Percentiles rank a stretch among this genome's conserved stretches.
Evolutionary conservation across 225 moss, liverwort and hornwort genomes (phyloP).

Genomic region (Physcomitrium patens): DNA sequence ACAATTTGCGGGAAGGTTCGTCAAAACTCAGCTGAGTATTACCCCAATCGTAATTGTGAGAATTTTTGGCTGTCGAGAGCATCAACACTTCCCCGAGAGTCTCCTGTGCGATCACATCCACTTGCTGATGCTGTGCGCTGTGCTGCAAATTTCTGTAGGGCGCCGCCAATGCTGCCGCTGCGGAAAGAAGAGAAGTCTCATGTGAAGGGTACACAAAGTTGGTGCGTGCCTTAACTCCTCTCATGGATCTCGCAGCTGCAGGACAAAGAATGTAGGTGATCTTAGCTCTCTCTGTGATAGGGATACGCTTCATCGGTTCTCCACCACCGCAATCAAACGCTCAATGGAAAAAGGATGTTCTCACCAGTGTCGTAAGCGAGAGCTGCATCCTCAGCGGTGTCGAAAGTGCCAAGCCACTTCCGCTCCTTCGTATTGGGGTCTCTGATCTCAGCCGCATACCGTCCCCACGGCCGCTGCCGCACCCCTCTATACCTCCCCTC

Average conservation of each 20-base stretch:
- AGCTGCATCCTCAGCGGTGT: constrained; percentile 57
- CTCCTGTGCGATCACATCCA: constrained; percentile 42
- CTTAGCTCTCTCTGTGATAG: not conserved
- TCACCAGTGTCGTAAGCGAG: constrained; percentile 71
- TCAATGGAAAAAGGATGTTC: too few relatives aligned
- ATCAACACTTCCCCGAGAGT: constrained; percentile 39
- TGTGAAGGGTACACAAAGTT: constrained; percentile 74
- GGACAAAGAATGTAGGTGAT: not conserved
- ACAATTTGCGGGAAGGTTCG: constrained; percentile 23
- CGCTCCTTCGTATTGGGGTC: constrained; percentile 77
- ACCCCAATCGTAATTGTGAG: constrained; percentile 37
- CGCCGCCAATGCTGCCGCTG: constrained; percentile 36
- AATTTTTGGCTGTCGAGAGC: constrained; percentile 32
- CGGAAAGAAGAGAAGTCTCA: constrained; percentile 46
- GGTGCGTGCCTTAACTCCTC: constrained; percentile 82
- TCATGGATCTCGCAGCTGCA: constrained; percentile 69
- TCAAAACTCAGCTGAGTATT: constrained; percentile 26
- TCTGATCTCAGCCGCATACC: constrained; percentile 85
- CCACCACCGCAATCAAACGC: too few relatives aligned
- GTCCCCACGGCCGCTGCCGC: constrained; percentile 85
- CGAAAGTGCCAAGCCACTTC: constrained; percentile 86
- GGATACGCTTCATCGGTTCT: not conserved
- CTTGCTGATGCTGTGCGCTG: constrained; percentile 36
- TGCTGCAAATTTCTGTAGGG: constrained; percentile 22
- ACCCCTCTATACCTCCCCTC: constrained; percentile 79